phyloP scores from a whole-genome alignment of 768 basidiomycete species.

The Kwoniella dejecticola region DNA sequence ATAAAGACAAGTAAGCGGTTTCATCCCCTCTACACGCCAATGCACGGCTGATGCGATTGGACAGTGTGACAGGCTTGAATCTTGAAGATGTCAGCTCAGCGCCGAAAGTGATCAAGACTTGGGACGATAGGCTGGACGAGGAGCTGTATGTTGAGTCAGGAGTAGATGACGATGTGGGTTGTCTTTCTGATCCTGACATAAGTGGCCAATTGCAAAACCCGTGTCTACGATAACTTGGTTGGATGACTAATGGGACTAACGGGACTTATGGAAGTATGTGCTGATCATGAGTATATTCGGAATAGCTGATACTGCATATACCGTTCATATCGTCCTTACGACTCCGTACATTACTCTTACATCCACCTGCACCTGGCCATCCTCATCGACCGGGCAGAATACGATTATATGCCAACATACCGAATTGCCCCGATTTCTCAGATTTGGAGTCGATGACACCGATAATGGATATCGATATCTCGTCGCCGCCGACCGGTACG shows the following conservation, averaged over 20 bases:
- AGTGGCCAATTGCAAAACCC: conserved; percentile 2
- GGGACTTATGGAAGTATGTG: too few relatives aligned
- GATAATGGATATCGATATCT: conserved; percentile 50
- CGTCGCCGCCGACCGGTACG: conserved; percentile 23
- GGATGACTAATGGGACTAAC: too few relatives aligned
- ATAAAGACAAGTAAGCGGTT: conserved; percentile 49
- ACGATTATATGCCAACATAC: conserved; percentile 48
- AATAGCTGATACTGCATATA: conserved; percentile 53
- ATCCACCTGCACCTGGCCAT: conserved; percentile 48
- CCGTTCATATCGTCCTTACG: conserved; percentile 53
- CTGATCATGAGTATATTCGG: too few relatives aligned
- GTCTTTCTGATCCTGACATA: background rate
- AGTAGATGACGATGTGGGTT: conserved; percentile 54
- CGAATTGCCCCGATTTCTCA: conserved; percentile 49
- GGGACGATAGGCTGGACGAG: conserved; percentile 51
- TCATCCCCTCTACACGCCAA: background rate
- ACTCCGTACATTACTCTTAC: conserved; percentile 50
- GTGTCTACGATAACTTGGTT: too few relatives aligned
- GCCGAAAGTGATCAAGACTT: conserved; percentile 51
- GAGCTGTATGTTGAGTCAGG: conserved; percentile 46
- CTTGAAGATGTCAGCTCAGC: conserved; percentile 43
- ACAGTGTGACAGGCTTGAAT: conserved; percentile 53
- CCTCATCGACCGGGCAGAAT: conserved; percentile 47
- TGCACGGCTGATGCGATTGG: background rate
- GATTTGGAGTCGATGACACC: conserved; percentile 48